Evolutionary conservation across 768 basidiomycete genomes (phyloP), one percentile per base, ranked within the genome.

Genomic region (Mycena capillaripes): DNA sequence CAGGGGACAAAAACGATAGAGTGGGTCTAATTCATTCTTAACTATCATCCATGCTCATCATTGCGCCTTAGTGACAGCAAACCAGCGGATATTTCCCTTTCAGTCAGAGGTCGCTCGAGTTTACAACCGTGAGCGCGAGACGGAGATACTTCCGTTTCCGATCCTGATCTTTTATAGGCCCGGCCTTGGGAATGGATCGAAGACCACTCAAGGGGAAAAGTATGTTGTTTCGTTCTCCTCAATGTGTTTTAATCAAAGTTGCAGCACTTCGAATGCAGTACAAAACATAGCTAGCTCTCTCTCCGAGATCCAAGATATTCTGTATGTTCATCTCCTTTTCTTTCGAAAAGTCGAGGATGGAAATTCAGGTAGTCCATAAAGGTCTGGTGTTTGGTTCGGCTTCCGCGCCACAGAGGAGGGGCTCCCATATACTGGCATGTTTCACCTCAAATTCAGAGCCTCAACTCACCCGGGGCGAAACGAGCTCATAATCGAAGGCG

Each of bases 321-420:
- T 52, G 50, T 52, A 52, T 12, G 50, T 16, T 52, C 50, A 19
- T 23, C 21, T 48, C 14, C 14, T 52, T 29, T 14, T 3, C 4
- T 11, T 10, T 23, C 29, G 12, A 12, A 16, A 4, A 7, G 25
- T 52, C 19, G 12, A 50, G 23, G n/a, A n/a, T 21, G 2, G 23
- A 48, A 48, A 42, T 9, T 10, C 4, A 48, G 23, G 10, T n/a
- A 12, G n/a, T 48, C 14, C 50, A 52, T 19, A 3, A 27, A 61
- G 60, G 3, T 57, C 65, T 9, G 65, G 65, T 21, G 23, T 46
- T 21, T 66, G 65, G 65, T 66, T 57, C 42, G 55, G 65, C 21
- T 66, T 66, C 55, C 65, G 46, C 30, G 17, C 30, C n/a, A 56
- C 64, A 1, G 55, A 57, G 8, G 52, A 42, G 8, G 38, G 25